Base-by-base conservation (phyloP, 345 rosid species). In the Rhodomyrtus tomentosa region DNA sequence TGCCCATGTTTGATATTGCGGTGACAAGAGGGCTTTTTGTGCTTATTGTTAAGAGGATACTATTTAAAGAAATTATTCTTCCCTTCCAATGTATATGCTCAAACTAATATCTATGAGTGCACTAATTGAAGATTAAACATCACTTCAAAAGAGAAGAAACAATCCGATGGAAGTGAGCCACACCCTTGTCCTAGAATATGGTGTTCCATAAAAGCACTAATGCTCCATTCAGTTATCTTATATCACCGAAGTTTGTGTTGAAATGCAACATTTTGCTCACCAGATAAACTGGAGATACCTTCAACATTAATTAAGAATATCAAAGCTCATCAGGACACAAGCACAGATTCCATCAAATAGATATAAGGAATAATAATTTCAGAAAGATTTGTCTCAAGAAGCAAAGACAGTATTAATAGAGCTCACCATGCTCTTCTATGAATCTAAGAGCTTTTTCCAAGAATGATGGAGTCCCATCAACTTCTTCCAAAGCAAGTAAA, bases 401-500 rank as follows among this genome's bases (percentile, higher is more conserved):
- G 82, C 55, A 7, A 81, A 81, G 55, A 50, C 29, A 50, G 22
- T 5, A 0, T n/a, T 45, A 54, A 29, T 53, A 68, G 50, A 87
- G 88, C 92, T 86, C 91, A 96, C 99, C 99, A 83, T 95, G 89
- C 85, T 92, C 94, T 92, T 98, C 99, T 81, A 98, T 91, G 88
- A 92, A 98, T 86, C 92, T 91, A 84, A 98, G 98, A 84, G 99
- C 96, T 90, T 98, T 98, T 89, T 98, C 99, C 93, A 98, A 90
- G 91, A 98, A 98, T 53, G 99, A 96, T 51, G 99, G 99, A 91
- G 95, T 84, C 86, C 99, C 99, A 86, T 98, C 99, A 85, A 93
- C 96, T 90, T 98, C 99, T 92, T 98, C 99, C 74, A 98, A 85
- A 79, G 99, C 99, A 87, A 95, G 96, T 87, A 98, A 92, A 87